Evolutionary conservation across 2,329 filamentous ascomycete genomes (phyloP).

Genomic region (Tympanopsis confertula): DNA sequence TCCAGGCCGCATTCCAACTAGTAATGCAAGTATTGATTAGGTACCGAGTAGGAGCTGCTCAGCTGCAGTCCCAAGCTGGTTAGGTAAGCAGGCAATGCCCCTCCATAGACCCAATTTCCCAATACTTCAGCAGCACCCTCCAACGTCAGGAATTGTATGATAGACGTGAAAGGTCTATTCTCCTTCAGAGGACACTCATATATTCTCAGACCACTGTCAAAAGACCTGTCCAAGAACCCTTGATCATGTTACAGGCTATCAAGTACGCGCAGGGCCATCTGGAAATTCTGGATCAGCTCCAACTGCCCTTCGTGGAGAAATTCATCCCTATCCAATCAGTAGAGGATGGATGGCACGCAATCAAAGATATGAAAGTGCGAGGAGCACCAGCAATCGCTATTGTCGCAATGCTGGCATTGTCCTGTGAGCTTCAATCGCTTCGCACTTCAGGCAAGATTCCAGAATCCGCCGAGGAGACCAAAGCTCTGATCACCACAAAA

Average conservation of each 20-base stretch:
- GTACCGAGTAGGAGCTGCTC: too few species aligned
- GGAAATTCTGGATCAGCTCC: constrained; percentile 50
- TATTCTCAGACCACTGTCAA: too few species aligned
- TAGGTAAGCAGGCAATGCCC: too few species aligned
- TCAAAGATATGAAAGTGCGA: constrained; percentile 48
- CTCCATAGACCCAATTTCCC: too few species aligned
- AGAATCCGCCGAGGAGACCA: constrained; percentile 34
- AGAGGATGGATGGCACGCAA: constrained; percentile 53
- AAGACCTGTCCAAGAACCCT: too few species aligned
- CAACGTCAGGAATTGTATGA: too few species aligned
- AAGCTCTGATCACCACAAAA: constrained; percentile 38
- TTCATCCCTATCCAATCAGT: constrained; percentile 40
- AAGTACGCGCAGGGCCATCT: constrained; percentile 42
- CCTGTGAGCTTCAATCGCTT: constrained; percentile 38
- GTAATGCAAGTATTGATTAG: too few species aligned
- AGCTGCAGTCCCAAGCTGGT: too few species aligned
- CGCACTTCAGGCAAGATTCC: constrained; percentile 24
- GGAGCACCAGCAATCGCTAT: constrained; percentile 58
- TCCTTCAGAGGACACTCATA: too few species aligned
- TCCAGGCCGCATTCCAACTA: too few species aligned
- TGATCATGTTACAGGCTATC: constrained; percentile 49
- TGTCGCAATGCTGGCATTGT: constrained; percentile 49
- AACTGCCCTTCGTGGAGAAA: constrained; percentile 44
- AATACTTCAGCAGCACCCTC: too few species aligned
- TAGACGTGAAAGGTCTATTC: too few species aligned